Percentiles rank a stretch among this genome's conserved stretches.
phyloP scores from a whole-genome alignment of 345 rosid species.

The Rhizophora apiculata region DNA sequence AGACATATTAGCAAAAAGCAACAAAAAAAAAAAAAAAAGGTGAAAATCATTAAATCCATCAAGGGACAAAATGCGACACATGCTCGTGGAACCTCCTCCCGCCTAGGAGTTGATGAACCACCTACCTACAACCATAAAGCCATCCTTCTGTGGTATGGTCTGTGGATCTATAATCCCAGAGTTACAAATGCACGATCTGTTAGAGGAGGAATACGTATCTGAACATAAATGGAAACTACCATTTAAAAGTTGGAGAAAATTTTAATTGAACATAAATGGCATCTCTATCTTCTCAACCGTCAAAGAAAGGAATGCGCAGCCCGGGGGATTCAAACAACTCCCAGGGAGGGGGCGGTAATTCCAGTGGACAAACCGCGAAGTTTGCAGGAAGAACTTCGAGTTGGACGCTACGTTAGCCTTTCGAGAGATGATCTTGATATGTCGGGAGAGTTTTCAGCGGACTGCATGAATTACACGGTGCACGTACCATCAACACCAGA shows the following conservation, averaged over 20 bases:
- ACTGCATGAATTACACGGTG: constrained; percentile 84
- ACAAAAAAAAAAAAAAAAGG: no score
- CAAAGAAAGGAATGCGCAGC: constrained; percentile 55
- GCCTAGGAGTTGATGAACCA: no score
- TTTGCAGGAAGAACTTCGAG: constrained; percentile 88
- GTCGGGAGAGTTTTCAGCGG: constrained; percentile 75
- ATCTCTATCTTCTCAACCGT: constrained; percentile 49
- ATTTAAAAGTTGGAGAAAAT: not conserved
- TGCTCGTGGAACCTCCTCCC: no score
- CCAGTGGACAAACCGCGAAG: constrained; percentile 73
- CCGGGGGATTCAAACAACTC: constrained; percentile 39
- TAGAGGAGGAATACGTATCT: not conserved
- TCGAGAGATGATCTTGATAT: constrained; percentile 80
- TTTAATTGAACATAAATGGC: constrained; percentile 34
- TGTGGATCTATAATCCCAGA: no score
- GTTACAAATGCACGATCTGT: no score
- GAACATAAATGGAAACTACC: not conserved
- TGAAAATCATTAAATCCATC: no score
- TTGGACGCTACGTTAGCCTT: constrained; percentile 86
- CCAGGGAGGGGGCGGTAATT: constrained; percentile 8
- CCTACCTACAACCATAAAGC: no score
- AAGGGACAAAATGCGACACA: no score
- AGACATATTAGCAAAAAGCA: no score
- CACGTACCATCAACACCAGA: constrained; percentile 95
- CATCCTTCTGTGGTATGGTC: no score